Conservation (phyloP, 2,329 filamentous ascomycete genomes). For the Aureobasidium sp. region DNA sequence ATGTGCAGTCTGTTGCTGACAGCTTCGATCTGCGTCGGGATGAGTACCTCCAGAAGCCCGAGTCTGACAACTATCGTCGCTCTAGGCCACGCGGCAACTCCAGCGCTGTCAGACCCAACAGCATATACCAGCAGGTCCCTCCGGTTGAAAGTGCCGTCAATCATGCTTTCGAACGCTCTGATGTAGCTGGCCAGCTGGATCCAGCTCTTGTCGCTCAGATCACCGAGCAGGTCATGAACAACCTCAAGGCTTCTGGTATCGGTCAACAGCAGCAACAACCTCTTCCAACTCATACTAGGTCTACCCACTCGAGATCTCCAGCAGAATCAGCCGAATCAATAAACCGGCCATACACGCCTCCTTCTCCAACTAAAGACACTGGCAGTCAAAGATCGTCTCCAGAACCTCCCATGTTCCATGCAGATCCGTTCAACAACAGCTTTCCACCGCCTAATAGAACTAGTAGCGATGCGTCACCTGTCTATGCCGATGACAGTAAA, state of each 20-base stretch:
- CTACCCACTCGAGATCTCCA: conserved; percentile 29
- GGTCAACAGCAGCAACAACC: conserved; percentile 15
- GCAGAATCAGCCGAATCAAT: conserved; percentile 40
- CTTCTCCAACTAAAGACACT: conserved; percentile 39
- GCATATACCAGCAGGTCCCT: conserved; percentile 13
- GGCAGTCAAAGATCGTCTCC: conserved; percentile 28
- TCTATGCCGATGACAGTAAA: conserved; percentile 17
- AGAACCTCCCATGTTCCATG: conserved; percentile 21
- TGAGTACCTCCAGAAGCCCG: neutral
- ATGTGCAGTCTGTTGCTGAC: neutral
- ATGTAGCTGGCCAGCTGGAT: conserved; percentile 43
- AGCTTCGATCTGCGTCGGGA: neutral
- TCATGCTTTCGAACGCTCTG: conserved; percentile 45
- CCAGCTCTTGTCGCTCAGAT: conserved; percentile 55
- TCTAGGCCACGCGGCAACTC: neutral
- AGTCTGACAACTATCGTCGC: neutral
- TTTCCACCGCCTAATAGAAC: neutral
- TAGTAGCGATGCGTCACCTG: conserved; percentile 20
- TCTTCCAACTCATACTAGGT: conserved; percentile 3
- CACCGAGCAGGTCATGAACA: conserved; percentile 41
- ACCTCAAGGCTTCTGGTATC: conserved; percentile 40
- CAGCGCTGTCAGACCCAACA: neutral
- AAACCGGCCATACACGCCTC: conserved; percentile 46
- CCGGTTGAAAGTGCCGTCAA: conserved; percentile 50
- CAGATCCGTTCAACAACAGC: conserved; percentile 5